phyloP scores from a whole-genome alignment of 768 basidiomycete genomes.

The Termitomyces sp. region DNA sequence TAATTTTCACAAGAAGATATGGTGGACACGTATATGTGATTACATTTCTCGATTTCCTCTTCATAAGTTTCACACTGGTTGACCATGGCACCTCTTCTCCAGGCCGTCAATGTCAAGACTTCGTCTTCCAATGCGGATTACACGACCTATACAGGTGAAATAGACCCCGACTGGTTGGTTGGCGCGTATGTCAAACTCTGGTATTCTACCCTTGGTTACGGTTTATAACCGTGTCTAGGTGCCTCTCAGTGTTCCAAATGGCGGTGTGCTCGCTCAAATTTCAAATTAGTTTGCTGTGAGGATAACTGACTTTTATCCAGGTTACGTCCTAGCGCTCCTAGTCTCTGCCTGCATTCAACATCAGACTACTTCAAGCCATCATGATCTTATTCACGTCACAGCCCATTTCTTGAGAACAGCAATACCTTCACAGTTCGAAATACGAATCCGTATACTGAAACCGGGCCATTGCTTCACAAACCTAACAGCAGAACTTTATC shows the following conservation, averaged over 20 bases:
- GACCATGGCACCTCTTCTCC: slow-evolving; percentile 37
- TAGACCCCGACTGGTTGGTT: slow-evolving; percentile 45
- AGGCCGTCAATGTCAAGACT: slow-evolving; percentile 27
- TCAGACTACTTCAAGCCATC: slow-evolving; percentile 40
- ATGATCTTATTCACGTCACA: slow-evolving; percentile 57
- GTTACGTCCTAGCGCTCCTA: slow-evolving; percentile 54
- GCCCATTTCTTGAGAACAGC: slow-evolving; percentile 55
- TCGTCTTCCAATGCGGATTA: slow-evolving; percentile 10
- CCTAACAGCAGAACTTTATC: slow-evolving; percentile 55
- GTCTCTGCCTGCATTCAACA: slow-evolving; percentile 51
- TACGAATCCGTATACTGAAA: slow-evolving; percentile 46
- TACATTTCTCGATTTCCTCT: no score
- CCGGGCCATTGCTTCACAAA: slow-evolving; percentile 53
- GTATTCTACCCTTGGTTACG: neutral
- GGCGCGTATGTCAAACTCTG: slow-evolving; percentile 32
- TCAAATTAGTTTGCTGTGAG: neutral
- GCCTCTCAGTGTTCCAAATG: slow-evolving; percentile 44
- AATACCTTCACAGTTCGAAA: slow-evolving; percentile 35
- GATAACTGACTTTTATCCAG: slow-evolving; percentile 25
- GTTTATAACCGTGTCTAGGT: slow-evolving; percentile 3
- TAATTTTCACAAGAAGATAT: neutral
- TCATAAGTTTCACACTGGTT: neutral
- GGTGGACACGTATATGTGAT: neutral
- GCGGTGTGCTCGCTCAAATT: slow-evolving; percentile 33
- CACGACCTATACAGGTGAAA: slow-evolving; percentile 30